Base-by-base conservation (phyloP, 108 stramenopile genomes). In the Phaeodactylum tricornutum region DNA sequence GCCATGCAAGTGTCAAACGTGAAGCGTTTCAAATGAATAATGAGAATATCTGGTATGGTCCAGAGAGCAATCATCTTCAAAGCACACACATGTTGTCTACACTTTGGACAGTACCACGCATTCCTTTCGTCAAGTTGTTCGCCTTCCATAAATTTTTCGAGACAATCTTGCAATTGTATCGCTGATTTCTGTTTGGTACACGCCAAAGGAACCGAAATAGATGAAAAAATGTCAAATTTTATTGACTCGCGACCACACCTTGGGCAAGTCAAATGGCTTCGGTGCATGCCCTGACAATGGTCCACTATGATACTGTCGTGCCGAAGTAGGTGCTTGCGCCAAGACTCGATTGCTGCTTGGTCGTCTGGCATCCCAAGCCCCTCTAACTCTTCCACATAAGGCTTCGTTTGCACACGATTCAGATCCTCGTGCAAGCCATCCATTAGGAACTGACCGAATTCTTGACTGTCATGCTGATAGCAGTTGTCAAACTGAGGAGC, bases 381-480 rank as follows among this genome's bases (percentile, higher is more conserved):
- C 57, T 95, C 94, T 43, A 97, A 56, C 37, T 89, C 73, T 64
- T 95, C 92, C 29, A 90, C 77, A 43, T 92, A 91, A 4, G 88
- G 92, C 54, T 92, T 95, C 15, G 55, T 60, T 38, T 54, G 70
- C 19, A 92, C 83, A 7, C 77, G 81, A 51, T 88, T 88, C 29
- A 74, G 55, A 55, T 83, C 75, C 48, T 91, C 94, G 63, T 95
- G 94, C 3, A 95, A 43, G 9, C 94, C 94, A 61, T 95, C 94
- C 66, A 91, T 67, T 12, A 95, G 47, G 47, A 85, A 91, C 37
- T 71, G 71, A 53, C 81, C 78, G 45, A 95, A 81, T 59, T 95
- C 94, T 46, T 95, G 90, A 51, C 76, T 75, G 43, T 95, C 94
- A 33, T 95, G 94, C 48, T 95, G 94, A 40, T 82, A 81, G 32